phyloP scores from a whole-genome alignment of 2,329 filamentous ascomycete genomes.

The Bipolaris oryzae region DNA sequence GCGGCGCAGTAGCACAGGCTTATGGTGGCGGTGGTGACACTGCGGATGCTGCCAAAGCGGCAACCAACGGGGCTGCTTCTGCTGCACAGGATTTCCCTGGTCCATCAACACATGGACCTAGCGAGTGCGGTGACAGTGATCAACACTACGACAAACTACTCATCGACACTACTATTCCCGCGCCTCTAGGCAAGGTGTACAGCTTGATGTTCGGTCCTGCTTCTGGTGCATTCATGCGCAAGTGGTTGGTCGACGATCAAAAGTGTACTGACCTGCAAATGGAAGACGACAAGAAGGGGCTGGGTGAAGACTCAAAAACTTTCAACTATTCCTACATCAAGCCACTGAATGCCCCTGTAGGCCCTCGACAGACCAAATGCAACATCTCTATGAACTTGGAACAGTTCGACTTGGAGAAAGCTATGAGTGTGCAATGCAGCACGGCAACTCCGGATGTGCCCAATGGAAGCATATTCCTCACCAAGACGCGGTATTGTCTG shows the following conservation, averaged over 20 bases:
- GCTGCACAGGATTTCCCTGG: constrained; percentile 76
- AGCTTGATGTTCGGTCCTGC: constrained; percentile 82
- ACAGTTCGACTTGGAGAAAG: constrained; percentile 82
- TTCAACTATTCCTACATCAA: constrained; percentile 89
- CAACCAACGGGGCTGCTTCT: constrained; percentile 50
- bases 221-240: constrained; percentile 81
- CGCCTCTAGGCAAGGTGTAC: constrained; percentile 91
- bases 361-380: constrained; percentile 93
- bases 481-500: constrained; percentile 93
- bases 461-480: constrained; percentile 86
- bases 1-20: constrained; percentile 56
- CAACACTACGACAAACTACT: constrained; percentile 84
- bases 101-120: constrained; percentile 78
- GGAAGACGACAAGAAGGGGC: constrained; percentile 78
- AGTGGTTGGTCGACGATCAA: constrained; percentile 84
- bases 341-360: constrained; percentile 80
- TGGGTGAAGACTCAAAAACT: constrained; percentile 74
- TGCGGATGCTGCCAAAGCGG: constrained; percentile 48
- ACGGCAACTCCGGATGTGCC: constrained; percentile 95
- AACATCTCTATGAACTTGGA: constrained; percentile 87
- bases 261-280: constrained; percentile 88
- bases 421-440: constrained; percentile 78
- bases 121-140: constrained; percentile 79
- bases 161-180: constrained; percentile 83
- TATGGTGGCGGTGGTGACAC: constrained; percentile 45